Conservation (phyloP, 106 monocot genomes). For the Dendrobium huoshanense region DNA sequence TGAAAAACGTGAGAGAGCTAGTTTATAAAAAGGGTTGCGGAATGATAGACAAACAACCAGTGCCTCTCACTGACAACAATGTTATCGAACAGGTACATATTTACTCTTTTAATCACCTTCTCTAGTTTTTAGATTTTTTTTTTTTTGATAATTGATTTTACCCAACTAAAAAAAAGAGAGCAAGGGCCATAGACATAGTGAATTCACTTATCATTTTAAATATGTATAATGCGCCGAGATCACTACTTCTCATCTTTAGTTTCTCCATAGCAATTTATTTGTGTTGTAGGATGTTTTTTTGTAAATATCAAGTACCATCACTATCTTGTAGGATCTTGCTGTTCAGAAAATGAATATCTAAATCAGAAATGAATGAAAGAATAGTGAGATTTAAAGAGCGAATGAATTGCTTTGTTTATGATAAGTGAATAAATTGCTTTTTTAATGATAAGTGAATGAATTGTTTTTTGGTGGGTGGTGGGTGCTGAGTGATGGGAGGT, state of each 20-base stretch:
- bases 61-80: conserved; percentile 86
- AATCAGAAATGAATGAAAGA: too few relatives aligned
- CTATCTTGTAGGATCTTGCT: too few relatives aligned
- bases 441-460: too few relatives aligned
- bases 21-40: conserved; percentile 86
- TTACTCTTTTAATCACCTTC: too few relatives aligned
- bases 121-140: neutral
- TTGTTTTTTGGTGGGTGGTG: too few relatives aligned
- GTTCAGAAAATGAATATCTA: too few relatives aligned
- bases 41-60: conserved; percentile 29
- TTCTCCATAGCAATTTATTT: neutral
- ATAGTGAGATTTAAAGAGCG: too few relatives aligned
- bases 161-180: neutral
- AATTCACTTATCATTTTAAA: neutral
- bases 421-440: too few relatives aligned
- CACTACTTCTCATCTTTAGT: neutral
- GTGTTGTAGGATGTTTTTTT: neutral
- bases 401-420: too few relatives aligned
- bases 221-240: neutral
- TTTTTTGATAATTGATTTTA: neutral
- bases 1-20: conserved; percentile 80
- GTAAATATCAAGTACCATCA: too few relatives aligned
- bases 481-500: too few relatives aligned
- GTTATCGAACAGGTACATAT: conserved; percentile 73
- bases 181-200: neutral